phyloP scores from a whole-genome alignment of 805 yeast genomes.

The Kodamaea nitidulidarum region DNA sequence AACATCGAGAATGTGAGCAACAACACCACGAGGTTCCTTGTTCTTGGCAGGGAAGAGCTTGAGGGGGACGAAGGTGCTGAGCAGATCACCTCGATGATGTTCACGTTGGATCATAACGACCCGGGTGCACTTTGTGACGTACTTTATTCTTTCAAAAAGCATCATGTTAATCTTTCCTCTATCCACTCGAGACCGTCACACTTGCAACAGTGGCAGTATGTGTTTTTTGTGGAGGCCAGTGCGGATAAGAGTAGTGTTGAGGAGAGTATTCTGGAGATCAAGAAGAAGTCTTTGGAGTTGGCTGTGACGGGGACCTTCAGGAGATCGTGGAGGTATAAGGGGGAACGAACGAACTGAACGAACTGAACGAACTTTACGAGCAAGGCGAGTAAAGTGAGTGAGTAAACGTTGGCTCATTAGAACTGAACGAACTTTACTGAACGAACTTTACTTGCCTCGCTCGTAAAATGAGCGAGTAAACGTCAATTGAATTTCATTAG shows the following conservation, averaged over 20 bases:
- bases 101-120: constrained; percentile 57
- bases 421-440: too few relatives aligned
- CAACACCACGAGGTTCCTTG: constrained; percentile 83
- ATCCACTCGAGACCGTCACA: constrained; percentile 77
- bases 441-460: too few relatives aligned
- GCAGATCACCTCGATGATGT: constrained; percentile 54
- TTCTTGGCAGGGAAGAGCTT: constrained; percentile 42
- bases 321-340: constrained; percentile 29
- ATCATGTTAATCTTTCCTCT: constrained; percentile 60
- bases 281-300: constrained; percentile 43
- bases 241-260: constrained; percentile 30
- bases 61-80: constrained; percentile 7
- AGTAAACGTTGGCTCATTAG: too few relatives aligned
- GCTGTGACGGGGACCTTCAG: constrained; percentile 59
- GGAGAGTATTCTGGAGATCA: constrained; percentile 41
- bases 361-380: too few relatives aligned
- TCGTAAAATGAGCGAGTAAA: too few relatives aligned
- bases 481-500: too few relatives aligned
- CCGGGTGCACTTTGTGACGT: constrained; percentile 76
- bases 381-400: too few relatives aligned
- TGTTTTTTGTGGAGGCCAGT: constrained; percentile 69
- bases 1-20: constrained; percentile 68
- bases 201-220: constrained; percentile 69
- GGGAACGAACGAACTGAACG: too few relatives aligned
- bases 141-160: constrained; percentile 50